Percentiles rank a stretch among this genome's conserved stretches.
Evolutionary conservation across 164 flowering plant genomes (phyloP).

Genomic region (Umbilicus rupestris): DNA sequence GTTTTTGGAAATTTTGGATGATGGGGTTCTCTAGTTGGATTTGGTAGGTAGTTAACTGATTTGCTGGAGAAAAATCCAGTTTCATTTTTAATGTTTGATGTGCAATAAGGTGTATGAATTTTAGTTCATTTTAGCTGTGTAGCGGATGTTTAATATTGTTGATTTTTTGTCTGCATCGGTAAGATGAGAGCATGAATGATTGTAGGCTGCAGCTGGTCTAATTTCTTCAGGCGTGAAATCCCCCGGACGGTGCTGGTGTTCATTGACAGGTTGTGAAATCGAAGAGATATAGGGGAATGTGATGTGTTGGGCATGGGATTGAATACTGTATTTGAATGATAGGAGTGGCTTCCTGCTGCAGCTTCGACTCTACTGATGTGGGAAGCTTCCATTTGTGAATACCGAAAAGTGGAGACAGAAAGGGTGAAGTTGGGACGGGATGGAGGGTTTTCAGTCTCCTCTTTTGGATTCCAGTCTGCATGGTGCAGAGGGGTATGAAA

Average conservation of each 20-base stretch:
- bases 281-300: not conserved
- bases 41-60: not conserved
- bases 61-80: not conserved
- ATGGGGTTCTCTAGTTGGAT: not conserved
- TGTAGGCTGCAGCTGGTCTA: not conserved
- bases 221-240: no score
- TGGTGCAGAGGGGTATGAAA: conserved; percentile 19
- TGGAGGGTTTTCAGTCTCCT: conserved; percentile 6
- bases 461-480: conserved; percentile 14
- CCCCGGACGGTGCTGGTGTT: not conserved
- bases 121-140: not conserved
- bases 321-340: not conserved
- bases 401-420: not conserved
- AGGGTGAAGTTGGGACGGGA: no score
- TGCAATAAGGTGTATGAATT: not conserved
- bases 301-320: not conserved
- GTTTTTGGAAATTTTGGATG: not conserved
- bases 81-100: not conserved
- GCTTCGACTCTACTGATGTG: not conserved
- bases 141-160: not conserved
- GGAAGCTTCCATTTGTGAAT: not conserved
- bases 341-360: not conserved
- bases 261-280: not conserved
- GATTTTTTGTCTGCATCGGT: not conserved
- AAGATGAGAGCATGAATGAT: not conserved